Base-by-base conservation (phyloP, 495 filamentous ascomycete genomes). In the Durotheca rogersii region DNA sequence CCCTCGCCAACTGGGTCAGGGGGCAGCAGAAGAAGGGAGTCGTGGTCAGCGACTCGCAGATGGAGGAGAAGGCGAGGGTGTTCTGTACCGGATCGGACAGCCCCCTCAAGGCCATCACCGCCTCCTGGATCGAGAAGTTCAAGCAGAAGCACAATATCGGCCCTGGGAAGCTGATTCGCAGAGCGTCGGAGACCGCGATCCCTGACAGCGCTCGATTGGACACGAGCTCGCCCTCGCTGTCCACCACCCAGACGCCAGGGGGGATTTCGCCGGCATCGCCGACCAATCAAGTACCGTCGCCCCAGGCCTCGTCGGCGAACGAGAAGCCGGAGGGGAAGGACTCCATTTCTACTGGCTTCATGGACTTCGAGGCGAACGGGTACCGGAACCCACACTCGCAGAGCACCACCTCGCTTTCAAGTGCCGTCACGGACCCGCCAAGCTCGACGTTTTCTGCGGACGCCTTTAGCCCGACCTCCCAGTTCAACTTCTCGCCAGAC, bases 91-190 rank as follows among this genome's bases (percentile, higher is more conserved):
- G 86, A 17, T 77, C 82, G 7, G 93, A 96, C 48, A 84, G 81
- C 52, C 85, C 90, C 43, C 74, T 85, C 41, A 89, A 91, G 66
- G 77, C 84, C 25, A 83, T 85, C 56, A 90, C 79, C 47, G 69
- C 83, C 5, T 81, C 76, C 50, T 96, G 91, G 90, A 77, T 99
- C 41, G 92, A 96, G 66, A 95, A 94, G 64, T 97, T 99, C 76
- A 96, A 96, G 74, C 81, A 87, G 51, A 96, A 92, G 67, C 89
- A 97, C 67, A 84, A 85, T 45, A 77, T 94, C 18, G 73, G 81
- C 31, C 79, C 80, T 16, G 77, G 83, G 0, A 81, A 68, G 36
- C 58, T 85, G 36, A 76, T 80, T 51, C 79, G 83, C 27, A 86
- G 88, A 63, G 79, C 81, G n/a, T 90, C 88, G 6, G 82, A 82